Percentiles rank a stretch among this genome's conserved stretches.
Conservation (phyloP, 169 alveolate species). For the Miamiensis avidus region DNA sequence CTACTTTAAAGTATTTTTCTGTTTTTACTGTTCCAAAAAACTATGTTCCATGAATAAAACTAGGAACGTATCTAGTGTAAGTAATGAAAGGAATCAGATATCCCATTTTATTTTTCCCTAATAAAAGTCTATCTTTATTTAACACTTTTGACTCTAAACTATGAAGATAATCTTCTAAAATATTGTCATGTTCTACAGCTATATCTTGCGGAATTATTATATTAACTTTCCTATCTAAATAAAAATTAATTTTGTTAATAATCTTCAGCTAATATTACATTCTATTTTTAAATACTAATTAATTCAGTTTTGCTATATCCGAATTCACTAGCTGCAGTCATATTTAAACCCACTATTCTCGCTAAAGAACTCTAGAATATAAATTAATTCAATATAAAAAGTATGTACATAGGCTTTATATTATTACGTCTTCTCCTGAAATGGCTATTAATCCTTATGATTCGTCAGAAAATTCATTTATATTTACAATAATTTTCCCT, state of each 20-base stretch:
- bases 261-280: neutral
- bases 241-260: neutral
- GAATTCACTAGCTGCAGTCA: constrained; percentile 35
- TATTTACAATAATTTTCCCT: constrained; percentile 34
- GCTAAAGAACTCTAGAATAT: constrained; percentile 17
- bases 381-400: neutral
- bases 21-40: constrained; percentile 39
- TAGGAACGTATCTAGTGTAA: constrained; percentile 47
- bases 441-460: constrained; percentile 32
- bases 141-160: constrained; percentile 36
- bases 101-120: constrained; percentile 44
- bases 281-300: constrained; percentile 1
- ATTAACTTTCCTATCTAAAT: constrained; percentile 35
- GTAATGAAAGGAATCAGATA: constrained; percentile 34
- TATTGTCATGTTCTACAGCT: constrained; percentile 39
- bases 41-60: constrained; percentile 45
- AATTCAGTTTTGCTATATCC: constrained; percentile 47
- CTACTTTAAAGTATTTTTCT: constrained; percentile 39
- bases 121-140: constrained; percentile 40
- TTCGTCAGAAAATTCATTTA: constrained; percentile 47
- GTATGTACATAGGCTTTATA: neutral
- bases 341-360: constrained; percentile 36
- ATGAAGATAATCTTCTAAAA: constrained; percentile 44
- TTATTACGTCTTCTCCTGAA: constrained; percentile 41
- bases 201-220: constrained; percentile 34